Base-by-base conservation (phyloP, 2,329 filamentous ascomycete genomes). In the Rhinocladiella mackenziei region DNA sequence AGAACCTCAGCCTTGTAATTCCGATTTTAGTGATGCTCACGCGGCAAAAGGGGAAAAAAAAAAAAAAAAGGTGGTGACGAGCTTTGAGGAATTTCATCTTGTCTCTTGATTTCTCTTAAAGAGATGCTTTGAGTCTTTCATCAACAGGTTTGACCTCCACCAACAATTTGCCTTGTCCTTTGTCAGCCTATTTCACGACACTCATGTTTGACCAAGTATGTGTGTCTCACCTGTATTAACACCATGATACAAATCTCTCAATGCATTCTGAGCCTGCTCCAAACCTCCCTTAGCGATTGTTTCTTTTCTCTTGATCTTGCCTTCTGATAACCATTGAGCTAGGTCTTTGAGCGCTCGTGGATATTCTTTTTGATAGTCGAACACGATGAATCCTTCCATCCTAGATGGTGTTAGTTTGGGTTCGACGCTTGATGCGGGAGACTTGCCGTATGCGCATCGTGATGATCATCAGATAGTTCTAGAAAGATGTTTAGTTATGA, bases 251-350 rank as follows among this genome's bases (percentile, higher is more conserved):
- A 89, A 64, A 46, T 78, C 74, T 9, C 78, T 63, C 42, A 88
- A 69, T 1, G 75, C 81, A 53, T 77, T 65, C 43, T 85, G 81
- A 2, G 83, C 82, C 29, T 72, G 72, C 47, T 70, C 66, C 7
- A 89, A 64, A 0, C 84, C 84, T 11, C 84, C 84, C 56, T 76
- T 75, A 48, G 87, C 64, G 45, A 89, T 75, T 2, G 81, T 82
- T 64, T 88, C 83, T 61, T 81, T 80, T 45, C 79, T 69, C 74
- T 85, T 79, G 51, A 89, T 64, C 66, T 82, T 86, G 37, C 85
- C 85, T 60, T 86, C 78, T 1, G 69, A 67, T 13, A 86, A 60
- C 84, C 84, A 89, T 53, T 76, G 63, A 1, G 74, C 73, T 11
- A 89, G 67, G 56, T 87, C 72, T 59, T 74, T 68, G 54, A 75